phyloP scores from a whole-genome alignment of 768 basidiomycete genomes.

The Daedaleopsis sinensis region DNA sequence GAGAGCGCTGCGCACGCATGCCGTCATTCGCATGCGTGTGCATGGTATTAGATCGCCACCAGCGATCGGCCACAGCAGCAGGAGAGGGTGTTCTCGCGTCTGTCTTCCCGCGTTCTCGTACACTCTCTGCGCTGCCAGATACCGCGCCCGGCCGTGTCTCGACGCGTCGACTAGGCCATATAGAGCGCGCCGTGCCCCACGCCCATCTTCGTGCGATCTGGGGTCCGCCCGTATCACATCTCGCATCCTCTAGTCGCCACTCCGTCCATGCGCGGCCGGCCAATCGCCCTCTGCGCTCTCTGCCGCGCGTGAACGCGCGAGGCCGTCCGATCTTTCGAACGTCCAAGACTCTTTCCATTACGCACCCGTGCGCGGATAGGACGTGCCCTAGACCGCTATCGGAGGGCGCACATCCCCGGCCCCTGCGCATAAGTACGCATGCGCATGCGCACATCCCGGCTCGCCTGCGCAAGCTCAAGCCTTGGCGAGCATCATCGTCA shows the following conservation, averaged over 20 bases:
- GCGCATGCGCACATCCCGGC: background rate
- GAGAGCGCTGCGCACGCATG: background rate
- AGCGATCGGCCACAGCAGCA: background rate
- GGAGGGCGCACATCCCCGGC: background rate
- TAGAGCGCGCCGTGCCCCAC: conserved; percentile 1
- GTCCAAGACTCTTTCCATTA: background rate
- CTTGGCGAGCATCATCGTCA: no score
- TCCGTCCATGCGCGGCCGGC: background rate
- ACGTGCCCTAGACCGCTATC: conserved; percentile 1
- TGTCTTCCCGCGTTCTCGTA: background rate
- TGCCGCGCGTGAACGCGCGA: background rate
- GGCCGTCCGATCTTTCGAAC: background rate
- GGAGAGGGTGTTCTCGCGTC: background rate
- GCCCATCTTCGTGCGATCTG: conserved; percentile 4
- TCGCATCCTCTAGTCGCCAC: conserved; percentile 3
- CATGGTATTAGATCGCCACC: background rate
- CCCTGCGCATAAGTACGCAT: no score
- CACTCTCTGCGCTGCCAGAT: background rate
- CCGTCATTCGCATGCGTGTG: background rate
- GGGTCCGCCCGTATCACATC: conserved; percentile 4
- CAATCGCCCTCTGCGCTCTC: background rate
- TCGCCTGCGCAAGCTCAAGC: no score
- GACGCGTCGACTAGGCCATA: conserved; percentile 1
- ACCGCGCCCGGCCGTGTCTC: background rate
- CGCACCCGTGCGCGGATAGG: background rate